Evolutionary conservation across 2,329 filamentous ascomycete species (phyloP), one percentile per base, ranked within the genome.

Genomic region (Madurella mycetomatis): DNA sequence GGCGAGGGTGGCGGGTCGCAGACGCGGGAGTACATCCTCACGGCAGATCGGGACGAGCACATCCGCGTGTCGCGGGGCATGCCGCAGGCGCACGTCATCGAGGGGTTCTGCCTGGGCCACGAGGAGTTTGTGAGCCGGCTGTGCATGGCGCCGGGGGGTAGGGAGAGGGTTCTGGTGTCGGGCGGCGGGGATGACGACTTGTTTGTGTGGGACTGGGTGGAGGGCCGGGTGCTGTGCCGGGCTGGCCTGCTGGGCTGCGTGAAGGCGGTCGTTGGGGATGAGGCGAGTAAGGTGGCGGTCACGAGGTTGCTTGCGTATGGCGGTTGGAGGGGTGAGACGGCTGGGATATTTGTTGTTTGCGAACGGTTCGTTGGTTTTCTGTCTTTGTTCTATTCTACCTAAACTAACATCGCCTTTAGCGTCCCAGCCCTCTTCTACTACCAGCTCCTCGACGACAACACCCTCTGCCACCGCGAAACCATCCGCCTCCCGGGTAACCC

Each of bases 91-190:
- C 87, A 96, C 69, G 78, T 97, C 56, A 95, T 96, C 60, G 91
- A 97, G 70, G 79, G 79, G 0, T 97, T 88, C 70, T 97, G 92
- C 67, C 80, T 96, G 2, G 92, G 91, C 4, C 94, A 99, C 71
- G 84, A 79, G 49, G 83, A 92, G 39, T 97, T 97, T 68, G 78
- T 99, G 60, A 90, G 80, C 72, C 84, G 83, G 54, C 74, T 99
- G 42, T 87, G 85, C 64, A 73, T 92, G 16, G 84, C 85, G 0
- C 67, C 67, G 0, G 72, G 48, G 2, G 51, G 70, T 49, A 72
- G 76, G 19, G 76, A 77, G 2, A 77, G 84, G n/a, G 62, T 87
- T 1, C 78, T 99, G 31, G 73, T 97, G 32, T 95, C 91, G 5
- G 94, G 90, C 9, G 92, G 92, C 47, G 94, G 92, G 4, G 92